Base-by-base conservation (phyloP, 371 early-diverging fungal species). In the Globomyces sp. region DNA sequence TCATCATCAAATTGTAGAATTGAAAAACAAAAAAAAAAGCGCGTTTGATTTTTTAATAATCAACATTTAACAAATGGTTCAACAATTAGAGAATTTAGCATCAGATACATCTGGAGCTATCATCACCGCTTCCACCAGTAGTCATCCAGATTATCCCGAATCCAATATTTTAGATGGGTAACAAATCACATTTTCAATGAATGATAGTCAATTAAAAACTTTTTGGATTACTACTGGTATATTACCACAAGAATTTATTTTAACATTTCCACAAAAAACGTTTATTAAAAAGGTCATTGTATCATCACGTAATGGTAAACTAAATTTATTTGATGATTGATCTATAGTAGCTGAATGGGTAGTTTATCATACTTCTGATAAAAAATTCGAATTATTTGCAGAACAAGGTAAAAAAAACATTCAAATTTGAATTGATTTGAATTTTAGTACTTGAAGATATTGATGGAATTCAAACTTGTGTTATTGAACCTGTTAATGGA, bases 171-270 rank as follows among this genome's bases (percentile, higher is more conserved):
- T 62, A 8, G 63, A 62, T 24, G 63, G 63, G 63, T 62, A 51
- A 5, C 9, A 44, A 46, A 13, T n/a, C 4, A 58, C 58, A 34
- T 34, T 11, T 11, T 49, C 49, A n/a, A 34, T 34, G 11, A n/a
- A 58, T 13, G 34, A 52, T n/a, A 64, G 65, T 8, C 10, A 39
- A 4, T 10, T 64, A 13, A 73, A 74, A 47, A 72, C 72, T 2
- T 78, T 75, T 51, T 79, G 76, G 74, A 64, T 71, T 42, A 71
- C 74, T 3, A 79, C 79, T 0, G 79, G 79, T 1, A 71, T 76
- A 47, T 79, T 62, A 53, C 79, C 79, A 4, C 79, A 79, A 68
- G 79, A 76, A 53, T 68, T 77, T 52, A 59, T 77, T n/a, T 11
- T 79, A 8, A 63, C 73, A 0, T 51, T 79, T 9, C 68, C 77